A percentile compares a stretch with the other conserved stretches of the same genome.
phyloP scores from a whole-genome alignment of 495 filamentous ascomycete genomes.

The Aspergillus indologenus region DNA sequence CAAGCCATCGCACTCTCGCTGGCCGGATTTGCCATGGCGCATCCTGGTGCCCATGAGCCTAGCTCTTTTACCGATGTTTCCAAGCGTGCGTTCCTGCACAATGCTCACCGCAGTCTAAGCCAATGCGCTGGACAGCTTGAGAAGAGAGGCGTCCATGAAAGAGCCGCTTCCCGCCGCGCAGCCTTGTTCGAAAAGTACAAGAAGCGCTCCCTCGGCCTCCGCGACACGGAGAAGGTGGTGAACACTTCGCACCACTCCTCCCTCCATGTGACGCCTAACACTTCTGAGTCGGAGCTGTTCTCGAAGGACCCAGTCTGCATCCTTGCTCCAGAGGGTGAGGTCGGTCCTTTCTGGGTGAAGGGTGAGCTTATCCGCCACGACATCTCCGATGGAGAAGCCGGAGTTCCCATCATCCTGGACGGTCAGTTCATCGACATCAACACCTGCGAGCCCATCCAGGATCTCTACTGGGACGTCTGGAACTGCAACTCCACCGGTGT shows the following conservation, averaged over 20 bases:
- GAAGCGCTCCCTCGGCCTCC: neutral
- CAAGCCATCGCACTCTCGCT: conserved; percentile 18
- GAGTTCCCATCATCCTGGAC: conserved; percentile 56
- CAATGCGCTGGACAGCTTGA: conserved; percentile 1
- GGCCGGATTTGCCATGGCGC: conserved; percentile 20
- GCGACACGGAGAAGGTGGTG: neutral
- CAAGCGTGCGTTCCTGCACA: conserved; percentile 15
- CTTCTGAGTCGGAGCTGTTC: conserved; percentile 33
- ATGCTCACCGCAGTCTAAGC: neutral
- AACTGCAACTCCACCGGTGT: conserved; percentile 52
- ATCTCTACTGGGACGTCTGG: conserved; percentile 59
- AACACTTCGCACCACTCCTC: neutral
- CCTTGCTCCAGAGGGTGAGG: conserved; percentile 49
- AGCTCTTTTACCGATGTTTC: conserved; percentile 12
- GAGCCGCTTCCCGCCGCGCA: neutral
- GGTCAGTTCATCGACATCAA: conserved; percentile 56
- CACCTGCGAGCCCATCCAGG: conserved; percentile 52
- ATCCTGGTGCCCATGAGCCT: conserved; percentile 24
- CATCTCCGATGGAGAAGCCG: conserved; percentile 50
- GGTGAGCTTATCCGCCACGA: conserved; percentile 52
- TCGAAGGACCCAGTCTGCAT: conserved; percentile 48
- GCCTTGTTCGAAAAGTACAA: neutral
- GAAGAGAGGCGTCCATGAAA: neutral
- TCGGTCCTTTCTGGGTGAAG: conserved; percentile 52
- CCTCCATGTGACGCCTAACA: conserved; percentile 31